Evolutionary conservation across 345 rosid genomes (phyloP), one percentile per base, ranked within the genome.

Genomic region (Cochlearia excelsa): DNA sequence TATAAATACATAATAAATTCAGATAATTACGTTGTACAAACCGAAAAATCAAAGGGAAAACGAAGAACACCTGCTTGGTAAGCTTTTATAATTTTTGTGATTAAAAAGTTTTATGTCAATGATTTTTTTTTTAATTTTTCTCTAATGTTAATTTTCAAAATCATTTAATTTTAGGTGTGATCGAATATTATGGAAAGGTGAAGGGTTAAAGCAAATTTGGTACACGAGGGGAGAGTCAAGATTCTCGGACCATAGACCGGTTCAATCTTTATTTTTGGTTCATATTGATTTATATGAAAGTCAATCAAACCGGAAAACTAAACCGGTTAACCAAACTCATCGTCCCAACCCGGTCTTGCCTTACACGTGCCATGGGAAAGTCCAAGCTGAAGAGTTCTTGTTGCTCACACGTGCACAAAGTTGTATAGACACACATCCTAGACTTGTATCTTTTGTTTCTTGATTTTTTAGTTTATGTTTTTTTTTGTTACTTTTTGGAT

Each of bases 221-320:
- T 92, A 92, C 28, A 40, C 60, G 28, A 79, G 98, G 65, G 95
- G 96, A 52, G 96, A 88, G 78, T 92, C 95, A 7, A 84, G 70
- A 76, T 92, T 92, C 77, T 92, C 98, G 10, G 98, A 92, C 76
- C 98, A 92, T 54, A 67, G 96, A 59, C 96, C 98, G n/a, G 98
- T 92, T 59, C 80, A 73, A 35, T 88, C 96, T 3, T 54, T 86
- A 11, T 92, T 92, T 68, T 81, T 87, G 9, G 85, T 84, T 57
- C 77, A 81, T 42, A 72, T 81, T 54, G 73, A 73, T 51, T 40
- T 53, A 34, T 59, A 57, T 42, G 49, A 45, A 4, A 62, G 69
- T 58, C 61, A 61, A 35, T 45, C 66, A 9, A 54, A 53, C 69
- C 4, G 57, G 49, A 31, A 9, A 65, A 23, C 57, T 16, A 67